Percentiles rank a stretch among this genome's conserved stretches.
phyloP scores from a whole-genome alignment of 2,329 filamentous ascomycete genomes.

The Shiraia sp. region DNA sequence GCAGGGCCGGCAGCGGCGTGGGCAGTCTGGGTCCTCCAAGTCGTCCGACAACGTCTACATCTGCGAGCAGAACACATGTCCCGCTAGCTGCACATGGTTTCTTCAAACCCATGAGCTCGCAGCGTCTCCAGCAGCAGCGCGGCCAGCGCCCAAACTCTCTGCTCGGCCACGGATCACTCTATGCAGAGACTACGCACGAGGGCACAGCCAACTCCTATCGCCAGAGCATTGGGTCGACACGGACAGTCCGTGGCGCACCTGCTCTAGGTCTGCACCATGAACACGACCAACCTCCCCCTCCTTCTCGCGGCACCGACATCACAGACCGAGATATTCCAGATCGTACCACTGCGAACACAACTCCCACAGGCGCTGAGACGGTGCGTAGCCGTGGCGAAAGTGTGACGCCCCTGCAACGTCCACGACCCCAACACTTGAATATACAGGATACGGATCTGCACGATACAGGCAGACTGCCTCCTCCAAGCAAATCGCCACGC shows the following conservation, averaged over 20 bases:
- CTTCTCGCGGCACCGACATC: constrained; percentile 79
- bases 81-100: constrained; percentile 89
- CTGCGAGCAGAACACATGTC: constrained; percentile 82
- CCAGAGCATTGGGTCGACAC: constrained; percentile 44
- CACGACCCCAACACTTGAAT: constrained; percentile 60
- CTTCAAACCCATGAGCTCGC: constrained; percentile 95
- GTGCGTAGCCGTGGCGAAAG: constrained; percentile 74
- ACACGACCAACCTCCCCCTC: constrained; percentile 51
- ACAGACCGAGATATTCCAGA: constrained; percentile 75
- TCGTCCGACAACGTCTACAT: constrained; percentile 68
- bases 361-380: constrained; percentile 64
- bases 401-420: constrained; percentile 72
- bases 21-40: constrained; percentile 50
- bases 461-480: constrained; percentile 57
- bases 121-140: constrained; percentile 88
- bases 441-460: constrained; percentile 64
- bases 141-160: constrained; percentile 57
- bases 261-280: constrained; percentile 42
- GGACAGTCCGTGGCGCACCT: constrained; percentile 32
- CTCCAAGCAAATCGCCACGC: constrained; percentile 70
- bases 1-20: constrained; percentile 52
- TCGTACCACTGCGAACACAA: constrained; percentile 73
- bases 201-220: constrained; percentile 39
- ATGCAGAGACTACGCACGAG: constrained; percentile 36
- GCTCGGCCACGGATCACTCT: constrained; percentile 39